Conservation (phyloP, 2,329 filamentous ascomycete species). For the Paracamarosporium sp. region DNA sequence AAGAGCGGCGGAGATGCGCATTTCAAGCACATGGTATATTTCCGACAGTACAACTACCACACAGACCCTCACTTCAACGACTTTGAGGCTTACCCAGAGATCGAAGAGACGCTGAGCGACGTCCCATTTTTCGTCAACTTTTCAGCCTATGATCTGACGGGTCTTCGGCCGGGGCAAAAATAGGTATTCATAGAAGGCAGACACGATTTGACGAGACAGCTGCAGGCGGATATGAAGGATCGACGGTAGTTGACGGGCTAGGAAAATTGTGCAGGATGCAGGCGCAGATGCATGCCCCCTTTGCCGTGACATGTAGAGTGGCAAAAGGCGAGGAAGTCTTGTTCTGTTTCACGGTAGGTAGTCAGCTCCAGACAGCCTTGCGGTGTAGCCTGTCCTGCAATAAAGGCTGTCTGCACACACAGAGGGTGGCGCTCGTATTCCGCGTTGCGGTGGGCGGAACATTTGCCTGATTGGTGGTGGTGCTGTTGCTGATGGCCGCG, state of each 20-base stretch:
- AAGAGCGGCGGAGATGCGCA: background rate
- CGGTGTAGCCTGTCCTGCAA: background rate
- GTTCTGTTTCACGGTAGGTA: background rate
- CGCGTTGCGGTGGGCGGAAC: background rate
- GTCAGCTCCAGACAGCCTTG: background rate
- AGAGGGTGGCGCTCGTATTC: conserved; percentile 4
- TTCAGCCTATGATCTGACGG: background rate
- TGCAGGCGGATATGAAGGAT: conserved; percentile 4
- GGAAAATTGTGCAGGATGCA: background rate
- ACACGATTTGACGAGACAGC: background rate
- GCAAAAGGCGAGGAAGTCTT: background rate
- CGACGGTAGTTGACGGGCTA: background rate
- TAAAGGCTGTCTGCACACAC: background rate
- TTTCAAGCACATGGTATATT: background rate
- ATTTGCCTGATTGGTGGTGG: conserved; percentile 1
- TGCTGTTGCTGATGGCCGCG: conserved; percentile 3
- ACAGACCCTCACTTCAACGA: background rate
- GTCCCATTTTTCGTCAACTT: background rate
- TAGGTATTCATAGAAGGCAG: conserved; percentile 3
- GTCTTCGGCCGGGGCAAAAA: background rate
- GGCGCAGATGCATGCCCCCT: background rate
- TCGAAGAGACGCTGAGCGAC: background rate
- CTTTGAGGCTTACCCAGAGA: background rate
- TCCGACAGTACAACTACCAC: background rate
- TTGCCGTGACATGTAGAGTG: background rate